Base-by-base conservation (phyloP, 345 rosid species). In the Alliaria petiolata region DNA sequence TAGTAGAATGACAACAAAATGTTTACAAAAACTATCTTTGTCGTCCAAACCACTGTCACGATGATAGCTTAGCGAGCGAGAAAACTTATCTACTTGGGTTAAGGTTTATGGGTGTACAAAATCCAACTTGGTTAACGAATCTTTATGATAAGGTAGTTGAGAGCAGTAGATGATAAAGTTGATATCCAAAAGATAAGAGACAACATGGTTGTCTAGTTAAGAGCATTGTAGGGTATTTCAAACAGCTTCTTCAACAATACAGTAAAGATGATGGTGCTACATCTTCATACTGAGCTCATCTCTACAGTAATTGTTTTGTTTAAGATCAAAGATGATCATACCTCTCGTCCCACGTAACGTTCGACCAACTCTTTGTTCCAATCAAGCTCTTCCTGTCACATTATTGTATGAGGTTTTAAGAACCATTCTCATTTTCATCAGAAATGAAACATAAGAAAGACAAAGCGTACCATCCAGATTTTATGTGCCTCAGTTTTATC, bases 261-360 rank as follows among this genome's bases (percentile, higher is more conserved):
- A 49, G 17, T 8, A 22, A 28, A 35, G 6, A 46, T 3, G 20
- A 15, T 4, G 2, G n/a, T 26, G n/a, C 45, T 33, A 49, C 9
- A 19, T 47, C 46, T 47, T 33, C 58, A 47, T 34, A 22, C 7
- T n/a, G 1, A 5, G 75, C 22, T 44, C 69, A 31, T 73, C 34
- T 65, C 59, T 10, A 57, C 28, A 14, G 28, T 58, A 28, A 10
- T 16, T 4, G 6, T 3, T 25, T 33, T 30, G 6, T 33, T 6
- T 16, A 44, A 63, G n/a, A 55, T 20, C 17, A 63, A 45, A 53
- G 13, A 62, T 30, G 49, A 40, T n/a, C 40, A 13, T 82, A 88
- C 98, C 93, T 93, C 98, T 78, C 98, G 83, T 51, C 97, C 98
- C 30, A 86, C 51, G 36, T 87, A 93, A 50, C 82, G 81, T 71